A percentile compares a stretch with the other conserved stretches of the same genome.
Evolutionary conservation across 495 filamentous ascomycete species (phyloP).

Genomic region (Filosporella fistucella): DNA sequence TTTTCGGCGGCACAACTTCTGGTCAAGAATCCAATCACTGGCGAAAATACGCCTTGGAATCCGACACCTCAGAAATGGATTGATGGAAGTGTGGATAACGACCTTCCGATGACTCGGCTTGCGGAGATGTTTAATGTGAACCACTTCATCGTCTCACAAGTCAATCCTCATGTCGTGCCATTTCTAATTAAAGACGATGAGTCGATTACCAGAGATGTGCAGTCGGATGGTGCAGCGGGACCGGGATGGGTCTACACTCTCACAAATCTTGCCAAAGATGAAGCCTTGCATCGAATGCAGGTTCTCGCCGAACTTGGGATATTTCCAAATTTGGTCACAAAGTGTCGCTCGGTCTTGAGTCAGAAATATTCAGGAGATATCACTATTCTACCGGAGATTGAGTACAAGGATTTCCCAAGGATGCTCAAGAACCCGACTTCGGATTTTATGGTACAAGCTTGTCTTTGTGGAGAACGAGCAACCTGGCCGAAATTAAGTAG

Average conservation of each 20-base stretch:
- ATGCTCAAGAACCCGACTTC: constrained; percentile 83
- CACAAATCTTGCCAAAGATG: constrained; percentile 73
- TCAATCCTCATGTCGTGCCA: constrained; percentile 90
- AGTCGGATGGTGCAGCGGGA: constrained; percentile 33
- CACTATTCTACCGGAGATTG: constrained; percentile 82
- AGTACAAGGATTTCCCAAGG: constrained; percentile 65
- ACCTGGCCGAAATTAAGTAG: constrained; percentile 87
- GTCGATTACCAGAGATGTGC: constrained; percentile 33
- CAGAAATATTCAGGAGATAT: constrained; percentile 96
- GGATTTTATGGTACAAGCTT: constrained; percentile 81
- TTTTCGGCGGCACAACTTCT: constrained; percentile 72
- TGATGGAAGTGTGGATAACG: constrained; percentile 91
- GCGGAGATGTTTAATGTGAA: constrained; percentile 98
- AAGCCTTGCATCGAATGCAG: constrained; percentile 76
- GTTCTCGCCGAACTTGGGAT: constrained; percentile 77
- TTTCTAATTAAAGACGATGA: constrained; percentile 74
- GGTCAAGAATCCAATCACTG: constrained; percentile 81
- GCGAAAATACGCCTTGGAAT: constrained; percentile 76
- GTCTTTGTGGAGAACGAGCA: constrained; percentile 72
- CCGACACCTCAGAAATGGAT: constrained; percentile 80
- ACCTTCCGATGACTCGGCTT: constrained; percentile 86
- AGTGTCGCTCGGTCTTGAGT: constrained; percentile 72
- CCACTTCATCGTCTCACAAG: constrained; percentile 95
- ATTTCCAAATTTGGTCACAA: constrained; percentile 76
- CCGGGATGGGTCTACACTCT: constrained; percentile 62